Evolutionary conservation across 2,329 filamentous ascomycete species (phyloP), one percentile per base, ranked within the genome.

Genomic region (Cladosporium sp.): DNA sequence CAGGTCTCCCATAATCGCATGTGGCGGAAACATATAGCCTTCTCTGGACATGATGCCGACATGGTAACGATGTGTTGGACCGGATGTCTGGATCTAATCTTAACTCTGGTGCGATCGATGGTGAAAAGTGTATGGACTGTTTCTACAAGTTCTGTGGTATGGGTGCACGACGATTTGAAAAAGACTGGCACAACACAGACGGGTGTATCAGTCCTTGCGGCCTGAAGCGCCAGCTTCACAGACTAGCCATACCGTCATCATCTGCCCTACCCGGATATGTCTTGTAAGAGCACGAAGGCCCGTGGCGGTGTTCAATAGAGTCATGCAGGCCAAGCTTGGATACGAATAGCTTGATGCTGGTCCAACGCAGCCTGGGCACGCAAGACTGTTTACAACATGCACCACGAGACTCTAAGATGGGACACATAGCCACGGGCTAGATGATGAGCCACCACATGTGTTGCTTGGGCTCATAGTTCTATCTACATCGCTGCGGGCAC

Each of bases 291-390:
- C 15, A 13, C 5, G 42, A 22, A 28, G 42, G n/a, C 22, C n/a
- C n/a, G 42, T 45, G 42, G 42, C 42, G 28, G 42, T 45, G 42
- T 28, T 24, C 25, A 7, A 25, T 9, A 25, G 40, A 44, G 40
- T 44, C 85, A 88, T 60, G 87, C 77, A 17, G 81, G 75, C 88
- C 89, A 93, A 20, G 92, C 81, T 76, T 93, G 89, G 17, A 61
- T 54, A 32, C 89, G 77, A 60, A 90, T 78, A 65, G 86, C 78
- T 62, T 83, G 79, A 20, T 77, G 75, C 0, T 78, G 79, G 51
- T 76, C 72, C 83, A 73, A 86, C 89, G 25, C 83, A 82, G 25
- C 13, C 7, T 13, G 42, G 3, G 24, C 6, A 5, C 17, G 24
- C 7, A 0, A 32, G 28, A 32, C 8, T 32, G 28, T n/a, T n/a